These are phyloP conservation scores for Paramecium biaurelia DNA, from an alignment of 73 alveolate species.

Conservation along the genomic window DNA sequence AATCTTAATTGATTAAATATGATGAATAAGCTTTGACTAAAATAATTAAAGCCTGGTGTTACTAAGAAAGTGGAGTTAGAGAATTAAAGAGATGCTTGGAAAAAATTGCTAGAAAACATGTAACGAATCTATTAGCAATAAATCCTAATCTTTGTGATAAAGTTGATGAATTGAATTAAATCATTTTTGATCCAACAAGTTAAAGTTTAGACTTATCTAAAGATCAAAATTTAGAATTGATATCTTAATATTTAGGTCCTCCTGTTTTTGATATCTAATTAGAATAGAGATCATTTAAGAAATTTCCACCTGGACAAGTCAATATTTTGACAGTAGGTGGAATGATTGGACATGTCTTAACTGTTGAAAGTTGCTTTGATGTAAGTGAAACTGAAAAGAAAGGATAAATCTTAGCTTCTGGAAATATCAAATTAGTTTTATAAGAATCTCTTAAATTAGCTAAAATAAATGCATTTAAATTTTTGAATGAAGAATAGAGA, in stretches of 20 bases:
- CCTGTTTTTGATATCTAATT: conserved; percentile 53
- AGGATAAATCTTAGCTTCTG: conserved; percentile 75
- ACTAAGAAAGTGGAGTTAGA: conserved; percentile 86
- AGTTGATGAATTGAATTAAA: not conserved
- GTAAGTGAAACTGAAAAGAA: conserved; percentile 33
- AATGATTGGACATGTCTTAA: conserved; percentile 54
- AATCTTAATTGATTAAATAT: conserved; percentile 35
- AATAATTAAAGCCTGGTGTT: conserved; percentile 69
- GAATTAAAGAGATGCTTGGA: conserved; percentile 82
- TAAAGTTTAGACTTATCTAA: conserved; percentile 22
- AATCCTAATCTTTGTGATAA: conserved; percentile 48
- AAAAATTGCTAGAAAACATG: conserved; percentile 80
- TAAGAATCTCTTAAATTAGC: conserved; percentile 80
- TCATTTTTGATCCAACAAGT: not conserved
- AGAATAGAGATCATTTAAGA: conserved; percentile 34
- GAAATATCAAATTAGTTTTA: conserved; percentile 78
- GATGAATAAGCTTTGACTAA: not conserved
- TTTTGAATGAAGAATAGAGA: conserved; percentile 58
- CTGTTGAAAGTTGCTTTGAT: conserved; percentile 58
- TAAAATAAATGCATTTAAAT: conserved; percentile 74
- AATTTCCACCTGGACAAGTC: conserved; percentile 51
- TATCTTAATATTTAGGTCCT: conserved; percentile 38
- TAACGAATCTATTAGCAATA: conserved; percentile 63
- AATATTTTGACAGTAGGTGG: conserved; percentile 58
- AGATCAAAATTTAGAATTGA: conserved; percentile 25